These are phyloP conservation scores for Taphrina flavorubra DNA, from an alignment of 1,139 yeast genomes.

Conservation along the genomic window DNA sequence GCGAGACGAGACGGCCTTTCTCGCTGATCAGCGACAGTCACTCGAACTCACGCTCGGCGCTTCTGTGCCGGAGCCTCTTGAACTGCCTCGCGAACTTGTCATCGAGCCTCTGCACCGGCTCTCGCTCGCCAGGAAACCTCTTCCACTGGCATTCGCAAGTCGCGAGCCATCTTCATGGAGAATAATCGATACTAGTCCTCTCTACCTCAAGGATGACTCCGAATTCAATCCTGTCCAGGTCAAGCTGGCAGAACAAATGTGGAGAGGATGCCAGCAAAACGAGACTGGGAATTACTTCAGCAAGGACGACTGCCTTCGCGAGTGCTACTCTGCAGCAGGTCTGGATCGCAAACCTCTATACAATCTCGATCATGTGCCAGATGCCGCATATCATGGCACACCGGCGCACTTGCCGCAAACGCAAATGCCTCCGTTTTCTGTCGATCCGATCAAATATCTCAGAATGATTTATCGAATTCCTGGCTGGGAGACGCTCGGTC, in stretches of 20 bases:
- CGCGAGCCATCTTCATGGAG: not conserved
- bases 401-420: not conserved
- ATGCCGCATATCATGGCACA: conserved; percentile 1
- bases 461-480: conserved; percentile 9
- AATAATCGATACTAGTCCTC: conserved; percentile 2
- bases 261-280: not conserved
- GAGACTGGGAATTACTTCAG: too few relatives aligned
- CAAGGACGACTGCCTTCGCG: not conserved
- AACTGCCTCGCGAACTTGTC: not conserved
- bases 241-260: not conserved
- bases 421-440: conserved; percentile 7
- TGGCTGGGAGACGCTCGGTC: conserved; percentile 13
- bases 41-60: not conserved
- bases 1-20: not conserved
- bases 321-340: conserved; percentile 5
- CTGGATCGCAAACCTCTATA: not conserved
- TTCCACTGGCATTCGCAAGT: conserved; percentile 3
- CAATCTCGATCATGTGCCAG: conserved; percentile 7
- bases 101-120: conserved; percentile 20
- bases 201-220: not conserved
- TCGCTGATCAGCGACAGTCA: not conserved
- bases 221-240: not conserved
- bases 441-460: conserved; percentile 9
- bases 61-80: conserved; percentile 5
- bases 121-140: not conserved